Conservation (phyloP, 176 grass and related monocot species). For the Musa acuminata region DNA sequence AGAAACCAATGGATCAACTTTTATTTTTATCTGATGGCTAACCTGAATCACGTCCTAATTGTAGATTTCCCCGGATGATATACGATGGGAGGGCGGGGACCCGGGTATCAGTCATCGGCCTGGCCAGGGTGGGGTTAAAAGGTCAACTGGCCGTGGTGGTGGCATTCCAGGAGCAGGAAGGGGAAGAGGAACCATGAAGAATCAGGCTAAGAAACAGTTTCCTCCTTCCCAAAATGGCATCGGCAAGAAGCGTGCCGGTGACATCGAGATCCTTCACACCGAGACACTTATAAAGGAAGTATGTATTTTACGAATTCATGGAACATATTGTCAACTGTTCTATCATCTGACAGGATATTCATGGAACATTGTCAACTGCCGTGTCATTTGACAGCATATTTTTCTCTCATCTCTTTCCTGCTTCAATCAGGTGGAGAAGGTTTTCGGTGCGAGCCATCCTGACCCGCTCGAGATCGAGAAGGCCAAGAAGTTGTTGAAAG, state of each 20-base stretch:
- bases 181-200: slow-evolving; percentile 25
- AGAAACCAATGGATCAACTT: too few relatives aligned
- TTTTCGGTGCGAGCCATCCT: slow-evolving; percentile 18
- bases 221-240: slow-evolving; percentile 18
- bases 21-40: not conserved
- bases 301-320: not conserved
- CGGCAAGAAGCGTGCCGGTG: slow-evolving; percentile 11
- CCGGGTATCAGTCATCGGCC: slow-evolving; percentile 20
- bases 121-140: slow-evolving; percentile 18
- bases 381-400: too few relatives aligned
- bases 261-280: slow-evolving; percentile 26
- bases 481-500: slow-evolving; percentile 25
- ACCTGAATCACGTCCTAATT: not conserved
- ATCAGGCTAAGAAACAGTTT: slow-evolving; percentile 12
- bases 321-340: not conserved
- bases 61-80: slow-evolving; percentile 22
- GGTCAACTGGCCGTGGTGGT: slow-evolving; percentile 19
- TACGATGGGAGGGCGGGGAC: slow-evolving; percentile 24
- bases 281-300: slow-evolving; percentile 26
- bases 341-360: too few relatives aligned
- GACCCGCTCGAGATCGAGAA: slow-evolving; percentile 20
- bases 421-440: slow-evolving; percentile 18
- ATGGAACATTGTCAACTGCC: too few relatives aligned
- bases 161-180: slow-evolving; percentile 20
- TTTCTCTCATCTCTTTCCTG: not conserved